Conservation (phyloP, 805 yeast genomes). For the Saturnispora diversa region DNA sequence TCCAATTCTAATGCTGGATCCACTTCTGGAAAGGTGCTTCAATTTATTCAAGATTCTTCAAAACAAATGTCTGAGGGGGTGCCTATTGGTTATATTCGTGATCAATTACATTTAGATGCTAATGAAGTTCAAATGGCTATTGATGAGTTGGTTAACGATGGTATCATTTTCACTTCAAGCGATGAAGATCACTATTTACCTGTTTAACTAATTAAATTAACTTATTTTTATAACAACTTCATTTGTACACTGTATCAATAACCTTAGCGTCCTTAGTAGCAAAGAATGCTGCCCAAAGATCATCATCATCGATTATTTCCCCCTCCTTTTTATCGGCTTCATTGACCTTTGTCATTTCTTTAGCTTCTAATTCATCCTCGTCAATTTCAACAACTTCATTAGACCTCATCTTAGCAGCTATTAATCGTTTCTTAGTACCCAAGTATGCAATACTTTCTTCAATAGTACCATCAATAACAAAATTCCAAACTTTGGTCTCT, state of each 20-base stretch:
- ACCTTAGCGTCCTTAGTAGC: constrained; percentile 25
- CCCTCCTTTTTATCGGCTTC: constrained; percentile 46
- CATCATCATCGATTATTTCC: constrained; percentile 49
- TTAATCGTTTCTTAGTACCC: constrained; percentile 53
- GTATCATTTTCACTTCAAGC: constrained; percentile 59
- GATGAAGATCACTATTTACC: constrained; percentile 59
- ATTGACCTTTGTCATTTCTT: constrained; percentile 46
- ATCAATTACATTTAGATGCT: constrained; percentile 42
- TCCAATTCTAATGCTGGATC: constrained; percentile 19
- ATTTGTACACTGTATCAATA: constrained; percentile 14
- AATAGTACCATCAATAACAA: constrained; percentile 72
- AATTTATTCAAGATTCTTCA: constrained; percentile 42
- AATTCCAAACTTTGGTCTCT: constrained; percentile 87
- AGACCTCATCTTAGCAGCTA: constrained; percentile 28
- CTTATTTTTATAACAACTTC: neutral
- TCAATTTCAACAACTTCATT: constrained; percentile 21
- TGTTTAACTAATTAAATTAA: constrained; percentile 27
- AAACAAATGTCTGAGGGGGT: constrained; percentile 66
- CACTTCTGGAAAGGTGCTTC: constrained; percentile 33
- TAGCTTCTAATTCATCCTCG: constrained; percentile 42
- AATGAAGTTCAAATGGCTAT: constrained; percentile 45
- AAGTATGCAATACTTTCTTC: constrained; percentile 80
- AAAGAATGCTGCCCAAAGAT: constrained; percentile 59
- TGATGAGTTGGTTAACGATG: constrained; percentile 52
- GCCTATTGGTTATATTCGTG: constrained; percentile 55